phyloP scores from a whole-genome alignment of 495 filamentous ascomycete genomes.

The Penicillium nucicola region DNA sequence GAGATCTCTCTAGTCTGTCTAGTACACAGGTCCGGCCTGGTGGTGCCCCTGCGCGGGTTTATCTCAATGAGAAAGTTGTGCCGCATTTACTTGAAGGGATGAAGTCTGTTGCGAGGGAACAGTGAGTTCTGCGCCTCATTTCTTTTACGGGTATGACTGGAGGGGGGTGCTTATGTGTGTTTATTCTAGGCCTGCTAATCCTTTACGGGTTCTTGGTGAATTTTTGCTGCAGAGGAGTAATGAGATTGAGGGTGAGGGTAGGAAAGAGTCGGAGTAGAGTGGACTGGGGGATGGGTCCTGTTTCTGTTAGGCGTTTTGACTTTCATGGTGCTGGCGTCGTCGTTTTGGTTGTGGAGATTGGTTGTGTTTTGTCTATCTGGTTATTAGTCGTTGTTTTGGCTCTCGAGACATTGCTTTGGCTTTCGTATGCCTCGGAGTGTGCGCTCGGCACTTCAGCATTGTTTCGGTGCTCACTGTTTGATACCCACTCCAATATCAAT shows the following conservation, averaged over 20 bases:
- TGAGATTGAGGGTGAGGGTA: conserved; percentile 57
- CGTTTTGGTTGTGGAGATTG: too few relatives aligned
- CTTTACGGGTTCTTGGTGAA: conserved; percentile 80
- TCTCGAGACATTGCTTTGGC: background rate
- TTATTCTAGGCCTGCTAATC: conserved; percentile 64
- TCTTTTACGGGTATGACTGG: background rate
- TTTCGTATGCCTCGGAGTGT: background rate
- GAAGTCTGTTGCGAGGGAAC: conserved; percentile 80
- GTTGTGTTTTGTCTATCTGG: background rate
- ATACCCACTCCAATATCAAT: conserved; percentile 1
- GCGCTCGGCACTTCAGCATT: background rate
- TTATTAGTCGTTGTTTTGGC: background rate
- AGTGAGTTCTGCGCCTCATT: conserved; percentile 52
- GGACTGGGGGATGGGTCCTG: background rate
- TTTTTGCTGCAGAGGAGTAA: conserved; percentile 78
- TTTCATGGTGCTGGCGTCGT: too few relatives aligned
- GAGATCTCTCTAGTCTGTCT: conserved; percentile 37
- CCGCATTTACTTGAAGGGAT: conserved; percentile 84
- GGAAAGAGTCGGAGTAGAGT: conserved; percentile 15
- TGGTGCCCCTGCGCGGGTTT: conserved; percentile 82
- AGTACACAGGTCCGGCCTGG: conserved; percentile 52
- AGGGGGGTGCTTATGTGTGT: background rate
- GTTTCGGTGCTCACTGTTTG: background rate
- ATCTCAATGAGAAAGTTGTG: conserved; percentile 86
- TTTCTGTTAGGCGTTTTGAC: conserved; percentile 7